Conservation (phyloP, 495 filamentous ascomycete species). For the Podospora conica region DNA sequence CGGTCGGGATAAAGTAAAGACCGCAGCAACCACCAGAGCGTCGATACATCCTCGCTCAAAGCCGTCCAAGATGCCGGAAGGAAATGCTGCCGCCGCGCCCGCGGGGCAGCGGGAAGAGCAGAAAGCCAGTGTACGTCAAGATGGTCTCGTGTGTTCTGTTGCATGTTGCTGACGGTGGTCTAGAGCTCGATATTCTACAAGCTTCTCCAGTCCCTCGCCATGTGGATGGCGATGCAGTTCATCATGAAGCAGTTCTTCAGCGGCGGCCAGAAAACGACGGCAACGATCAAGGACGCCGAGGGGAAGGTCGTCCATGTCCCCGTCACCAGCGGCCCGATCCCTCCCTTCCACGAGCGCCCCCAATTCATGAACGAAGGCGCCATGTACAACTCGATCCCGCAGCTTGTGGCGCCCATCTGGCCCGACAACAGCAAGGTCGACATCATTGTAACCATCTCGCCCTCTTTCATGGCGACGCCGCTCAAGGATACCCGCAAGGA, state of each 20-base stretch:
- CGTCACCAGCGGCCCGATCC: constrained; percentile 46
- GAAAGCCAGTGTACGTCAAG: constrained; percentile 29
- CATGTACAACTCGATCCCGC: constrained; percentile 65
- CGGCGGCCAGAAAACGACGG: constrained; percentile 40
- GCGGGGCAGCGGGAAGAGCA: constrained; percentile 28
- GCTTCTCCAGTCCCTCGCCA: constrained; percentile 33
- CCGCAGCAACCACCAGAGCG: background rate
- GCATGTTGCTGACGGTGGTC: constrained; percentile 1
- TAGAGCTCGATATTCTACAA: constrained; percentile 33
- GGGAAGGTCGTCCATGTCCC: constrained; percentile 41
- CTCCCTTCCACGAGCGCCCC: constrained; percentile 61
- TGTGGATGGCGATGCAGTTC: constrained; percentile 44
- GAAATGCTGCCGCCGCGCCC: constrained; percentile 21
- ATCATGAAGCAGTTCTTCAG: constrained; percentile 43
- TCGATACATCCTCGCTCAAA: background rate
- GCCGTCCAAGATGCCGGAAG: constrained; percentile 34
- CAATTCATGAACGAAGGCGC: constrained; percentile 51
- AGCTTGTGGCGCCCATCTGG: constrained; percentile 83
- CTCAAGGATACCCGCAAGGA: constrained; percentile 52
- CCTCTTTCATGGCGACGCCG: constrained; percentile 61
- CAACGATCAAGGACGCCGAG: constrained; percentile 41
- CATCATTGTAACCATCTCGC: constrained; percentile 76
- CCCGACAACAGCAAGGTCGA: constrained; percentile 69
- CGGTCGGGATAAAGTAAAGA: background rate
- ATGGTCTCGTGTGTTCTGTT: background rate